Percentiles rank a stretch among this genome's conserved stretches.
These are phyloP conservation scores for Ophiocordyceps camponoti-leonardi DNA, from an alignment of 2,329 filamentous ascomycete genomes.

Conservation along the genomic window DNA sequence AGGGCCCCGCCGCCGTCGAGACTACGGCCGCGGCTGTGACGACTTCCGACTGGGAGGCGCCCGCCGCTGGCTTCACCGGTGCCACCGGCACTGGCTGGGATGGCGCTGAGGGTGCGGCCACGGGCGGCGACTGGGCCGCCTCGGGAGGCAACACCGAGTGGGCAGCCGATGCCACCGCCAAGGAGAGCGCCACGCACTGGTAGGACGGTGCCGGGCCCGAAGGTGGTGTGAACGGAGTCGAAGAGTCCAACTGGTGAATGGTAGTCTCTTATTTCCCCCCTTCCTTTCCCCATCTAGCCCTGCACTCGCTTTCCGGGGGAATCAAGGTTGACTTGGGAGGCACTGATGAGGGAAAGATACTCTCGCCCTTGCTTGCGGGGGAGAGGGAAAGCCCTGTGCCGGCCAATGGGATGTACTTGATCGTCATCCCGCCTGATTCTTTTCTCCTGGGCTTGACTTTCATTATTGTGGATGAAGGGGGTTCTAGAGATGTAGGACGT, in stretches of 20 bases:
- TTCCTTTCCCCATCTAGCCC: too few species aligned
- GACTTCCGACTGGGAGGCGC: constrained; percentile 57
- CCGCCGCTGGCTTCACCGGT: constrained; percentile 52
- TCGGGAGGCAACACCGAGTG: constrained; percentile 50
- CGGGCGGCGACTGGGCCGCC: constrained; percentile 46
- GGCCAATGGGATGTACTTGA: constrained; percentile 72
- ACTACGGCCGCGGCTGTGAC: constrained; percentile 40
- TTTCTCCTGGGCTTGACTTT: constrained; percentile 6
- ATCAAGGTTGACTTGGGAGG: constrained; percentile 39
- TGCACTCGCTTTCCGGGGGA: constrained; percentile 1
- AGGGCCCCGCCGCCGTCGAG: constrained; percentile 62
- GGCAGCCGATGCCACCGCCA: constrained; percentile 40
- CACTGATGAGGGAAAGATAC: constrained; percentile 99
- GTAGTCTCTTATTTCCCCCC: too few species aligned
- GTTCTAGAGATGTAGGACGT: background rate
- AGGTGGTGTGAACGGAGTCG: background rate
- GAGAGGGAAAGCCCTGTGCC: constrained; percentile 98
- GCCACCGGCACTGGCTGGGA: constrained; percentile 39
- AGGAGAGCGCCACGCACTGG: constrained; percentile 31
- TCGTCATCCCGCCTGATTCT: constrained; percentile 58
- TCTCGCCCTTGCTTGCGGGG: constrained; percentile 33
- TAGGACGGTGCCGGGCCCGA: constrained; percentile 16
- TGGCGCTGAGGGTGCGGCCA: constrained; percentile 36
- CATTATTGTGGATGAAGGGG: constrained; percentile 2
- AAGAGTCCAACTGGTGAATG: constrained; percentile 1